A percentile compares a stretch with the other conserved stretches of the same genome.
Evolutionary conservation across 2,329 filamentous ascomycete genomes (phyloP).

Genomic region (Tothia fuscella): DNA sequence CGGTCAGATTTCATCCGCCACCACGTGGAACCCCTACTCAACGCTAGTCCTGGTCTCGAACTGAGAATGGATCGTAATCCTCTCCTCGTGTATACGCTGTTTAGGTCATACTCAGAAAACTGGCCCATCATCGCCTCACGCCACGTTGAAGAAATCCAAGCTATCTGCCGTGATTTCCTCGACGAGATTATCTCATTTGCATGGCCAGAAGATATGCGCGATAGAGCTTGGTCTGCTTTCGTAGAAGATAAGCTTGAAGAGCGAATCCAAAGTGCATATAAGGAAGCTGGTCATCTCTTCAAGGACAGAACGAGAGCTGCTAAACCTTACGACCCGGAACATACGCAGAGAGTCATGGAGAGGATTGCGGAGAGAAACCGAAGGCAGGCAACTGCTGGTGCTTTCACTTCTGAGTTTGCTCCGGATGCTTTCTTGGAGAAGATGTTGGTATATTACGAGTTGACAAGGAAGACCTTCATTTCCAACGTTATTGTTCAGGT

Average conservation of each 20-base stretch:
- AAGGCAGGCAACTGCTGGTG: background rate
- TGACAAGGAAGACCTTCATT: slow-evolving; percentile 10
- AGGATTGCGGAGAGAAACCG: slow-evolving; percentile 4
- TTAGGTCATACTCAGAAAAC: slow-evolving; percentile 9
- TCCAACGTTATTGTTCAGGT: slow-evolving; percentile 11
- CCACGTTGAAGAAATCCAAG: slow-evolving; percentile 9
- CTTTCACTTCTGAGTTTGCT: slow-evolving; percentile 6
- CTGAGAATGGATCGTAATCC: slow-evolving; percentile 9
- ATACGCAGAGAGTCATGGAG: slow-evolving; percentile 4
- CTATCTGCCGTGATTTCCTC: slow-evolving; percentile 10
- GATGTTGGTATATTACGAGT: slow-evolving; percentile 11
- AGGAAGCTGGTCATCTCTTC: slow-evolving; percentile 7
- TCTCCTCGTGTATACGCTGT: slow-evolving; percentile 9
- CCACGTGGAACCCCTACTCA: slow-evolving; percentile 9
- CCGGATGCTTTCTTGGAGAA: slow-evolving; percentile 9
- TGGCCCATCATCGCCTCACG: slow-evolving; percentile 8
- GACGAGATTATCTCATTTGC: slow-evolving; percentile 8
- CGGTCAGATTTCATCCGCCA: slow-evolving; percentile 9
- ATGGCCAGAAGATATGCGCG: slow-evolving; percentile 8
- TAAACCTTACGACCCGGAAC: slow-evolving; percentile 9
- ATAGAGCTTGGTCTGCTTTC: slow-evolving; percentile 9
- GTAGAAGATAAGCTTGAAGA: slow-evolving; percentile 10
- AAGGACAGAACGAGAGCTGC: slow-evolving; percentile 9
- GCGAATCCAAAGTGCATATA: slow-evolving; percentile 4
- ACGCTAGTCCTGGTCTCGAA: slow-evolving; percentile 9